Base-by-base conservation (phyloP, 768 basidiomycete species). In the Lactarius tabidus region DNA sequence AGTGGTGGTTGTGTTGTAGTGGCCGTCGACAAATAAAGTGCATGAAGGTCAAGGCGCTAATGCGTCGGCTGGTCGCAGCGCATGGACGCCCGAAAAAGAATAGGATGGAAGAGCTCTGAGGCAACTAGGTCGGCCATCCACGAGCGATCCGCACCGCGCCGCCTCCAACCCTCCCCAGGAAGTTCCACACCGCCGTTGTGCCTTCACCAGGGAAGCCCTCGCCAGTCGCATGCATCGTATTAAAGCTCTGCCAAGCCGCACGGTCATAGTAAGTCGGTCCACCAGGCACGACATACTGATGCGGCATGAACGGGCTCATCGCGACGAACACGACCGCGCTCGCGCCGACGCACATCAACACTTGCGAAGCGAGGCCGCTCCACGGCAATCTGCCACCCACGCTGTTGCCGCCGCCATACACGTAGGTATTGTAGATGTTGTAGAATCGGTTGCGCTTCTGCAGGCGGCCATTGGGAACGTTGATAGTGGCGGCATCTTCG, bases 391-490 rank as follows among this genome's bases (percentile, higher is more conserved):
- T 54, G 26, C 65, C 48, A 4, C 56, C 52, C 28, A 76, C 78
- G 60, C 80, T 78, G 68, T 81, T 77, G 58, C 75, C 75, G 23
- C 81, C 79, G 64, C 81, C 79, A 64, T 82, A 81, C 41, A 83
- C 79, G 64, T 83, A 83, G 29, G 90, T 92, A 75, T 93, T 93
- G 75, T 93, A 91, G 72, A 93, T 90, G 75, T 91, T 93, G 78
- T 90, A 93, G 74, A 93, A 91, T 57, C 86, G 80, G 57, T 79
- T 80, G 55, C 79, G 77, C 60, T 71, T 74, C 60, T 69, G 70
- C 26, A 69, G 70, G 35, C 70, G 71, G 45, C 69, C 62, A 36
- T 56, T 64, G 56, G 64, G 73, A 10, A n/a, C 31, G 23, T 4
- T 8, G 2, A 14, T 0, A 0, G 35, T 33, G 0, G 48, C 71